A percentile compares a stretch with the other conserved stretches of the same genome.
Conservation (phyloP, 169 alveolate species). For the Pseudocohnilembus persalinus region DNA sequence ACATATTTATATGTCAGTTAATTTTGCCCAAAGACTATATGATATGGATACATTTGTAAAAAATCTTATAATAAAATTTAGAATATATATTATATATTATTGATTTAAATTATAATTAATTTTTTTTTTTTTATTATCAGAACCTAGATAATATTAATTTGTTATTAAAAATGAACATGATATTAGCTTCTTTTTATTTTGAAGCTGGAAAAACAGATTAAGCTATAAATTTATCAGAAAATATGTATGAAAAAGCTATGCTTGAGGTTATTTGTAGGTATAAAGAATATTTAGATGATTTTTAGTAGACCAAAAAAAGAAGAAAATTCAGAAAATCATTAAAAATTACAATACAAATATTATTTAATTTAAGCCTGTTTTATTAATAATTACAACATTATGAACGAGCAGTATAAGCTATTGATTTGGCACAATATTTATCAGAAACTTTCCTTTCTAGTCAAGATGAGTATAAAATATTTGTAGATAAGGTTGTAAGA, state of each 20-base stretch:
- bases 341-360: background rate
- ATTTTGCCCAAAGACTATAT: too few species aligned
- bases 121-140: background rate
- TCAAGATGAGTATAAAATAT: background rate
- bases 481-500: background rate
- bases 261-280: background rate
- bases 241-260: background rate
- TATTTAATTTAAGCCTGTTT: background rate
- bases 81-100: background rate
- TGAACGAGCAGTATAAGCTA: background rate
- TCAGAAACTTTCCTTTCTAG: too few species aligned
- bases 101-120: too few species aligned
- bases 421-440: background rate
- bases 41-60: too few species aligned
- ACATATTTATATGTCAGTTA: too few species aligned
- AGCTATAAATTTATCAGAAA: background rate
- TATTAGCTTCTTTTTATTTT: background rate
- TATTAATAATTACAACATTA: too few species aligned
- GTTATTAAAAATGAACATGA: too few species aligned
- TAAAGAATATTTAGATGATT: background rate
- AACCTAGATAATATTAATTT: background rate
- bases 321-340: background rate
- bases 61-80: too few species aligned
- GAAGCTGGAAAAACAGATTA: background rate
- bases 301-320: background rate